Conservation (phyloP, 148 eudicot genomes). For the Beta vulgaris region DNA sequence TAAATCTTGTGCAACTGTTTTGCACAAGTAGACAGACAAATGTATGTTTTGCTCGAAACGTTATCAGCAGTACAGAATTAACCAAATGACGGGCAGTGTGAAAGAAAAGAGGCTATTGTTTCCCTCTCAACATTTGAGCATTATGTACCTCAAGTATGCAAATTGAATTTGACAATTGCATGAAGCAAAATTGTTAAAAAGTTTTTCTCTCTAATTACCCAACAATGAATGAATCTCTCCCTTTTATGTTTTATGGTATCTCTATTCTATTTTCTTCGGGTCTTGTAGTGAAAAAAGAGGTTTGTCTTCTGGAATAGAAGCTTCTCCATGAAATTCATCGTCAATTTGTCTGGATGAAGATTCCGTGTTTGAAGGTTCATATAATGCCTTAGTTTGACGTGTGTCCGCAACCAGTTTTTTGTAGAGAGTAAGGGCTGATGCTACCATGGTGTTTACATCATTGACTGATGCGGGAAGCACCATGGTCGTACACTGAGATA, state of each 20-base stretch:
- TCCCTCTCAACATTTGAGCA: constrained; percentile 12
- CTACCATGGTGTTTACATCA: constrained; percentile 60
- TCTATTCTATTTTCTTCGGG: constrained; percentile 22
- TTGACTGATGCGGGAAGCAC: constrained; percentile 57
- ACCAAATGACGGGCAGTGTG: too few species aligned
- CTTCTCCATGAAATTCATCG: constrained; percentile 12
- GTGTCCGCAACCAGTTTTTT: constrained; percentile 42
- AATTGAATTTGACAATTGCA: constrained; percentile 8
- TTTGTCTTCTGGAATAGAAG: constrained; percentile 15
- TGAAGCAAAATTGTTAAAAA: not conserved
- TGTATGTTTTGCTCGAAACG: not conserved
- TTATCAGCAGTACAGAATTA: not conserved
- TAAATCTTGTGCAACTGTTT: not conserved
- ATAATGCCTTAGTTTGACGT: constrained; percentile 12
- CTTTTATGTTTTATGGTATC: not conserved
- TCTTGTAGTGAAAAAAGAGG: constrained; percentile 57
- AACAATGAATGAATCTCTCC: not conserved
- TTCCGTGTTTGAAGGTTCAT: constrained; percentile 19
- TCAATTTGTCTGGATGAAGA: constrained; percentile 12
- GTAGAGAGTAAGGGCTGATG: constrained; percentile 55
- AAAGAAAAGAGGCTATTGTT: not conserved
- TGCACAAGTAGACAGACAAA: not conserved
- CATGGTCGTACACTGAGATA: constrained; percentile 63
- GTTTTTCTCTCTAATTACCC: not conserved
- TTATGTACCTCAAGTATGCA: not conserved